Conservation (phyloP, 2,329 filamentous ascomycete species). For the Monosporascus sp. region DNA sequence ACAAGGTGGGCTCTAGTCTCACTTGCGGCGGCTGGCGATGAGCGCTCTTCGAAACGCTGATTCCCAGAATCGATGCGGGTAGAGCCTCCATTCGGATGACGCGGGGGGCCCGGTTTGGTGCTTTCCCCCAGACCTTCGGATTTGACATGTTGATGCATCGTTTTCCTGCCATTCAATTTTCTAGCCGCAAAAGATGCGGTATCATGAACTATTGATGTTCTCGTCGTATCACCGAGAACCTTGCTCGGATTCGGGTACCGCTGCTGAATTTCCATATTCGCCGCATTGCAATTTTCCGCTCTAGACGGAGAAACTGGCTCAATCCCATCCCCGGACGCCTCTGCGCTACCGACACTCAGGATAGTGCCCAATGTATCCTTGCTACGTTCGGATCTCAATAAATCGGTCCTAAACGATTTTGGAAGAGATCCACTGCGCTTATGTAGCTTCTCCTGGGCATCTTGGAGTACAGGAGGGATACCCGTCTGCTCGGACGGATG, state of each 20-base stretch:
- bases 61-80: not conserved
- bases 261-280: not conserved
- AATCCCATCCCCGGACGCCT: slow-evolving; percentile 24
- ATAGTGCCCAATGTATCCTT: slow-evolving; percentile 46
- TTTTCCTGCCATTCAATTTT: not conserved
- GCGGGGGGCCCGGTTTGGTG: not conserved
- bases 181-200: not conserved
- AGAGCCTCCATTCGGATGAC: not conserved
- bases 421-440: slow-evolving; percentile 31
- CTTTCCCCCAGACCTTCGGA: not conserved
- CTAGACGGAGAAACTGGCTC: slow-evolving; percentile 2
- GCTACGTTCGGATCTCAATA: slow-evolving; percentile 36
- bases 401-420: slow-evolving; percentile 30
- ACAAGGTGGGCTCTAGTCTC: not conserved
- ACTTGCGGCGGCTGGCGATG: not conserved
- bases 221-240: no score
- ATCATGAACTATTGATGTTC: not conserved
- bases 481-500: slow-evolving; percentile 26
- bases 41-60: not conserved
- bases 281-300: not conserved
- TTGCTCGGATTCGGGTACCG: not conserved
- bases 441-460: slow-evolving; percentile 31
- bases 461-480: slow-evolving; percentile 32
- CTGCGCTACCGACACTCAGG: slow-evolving; percentile 44
- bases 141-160: not conserved